Conservation (phyloP, 1,284 basidiomycete species). For the Ustilago xerochloae region DNA sequence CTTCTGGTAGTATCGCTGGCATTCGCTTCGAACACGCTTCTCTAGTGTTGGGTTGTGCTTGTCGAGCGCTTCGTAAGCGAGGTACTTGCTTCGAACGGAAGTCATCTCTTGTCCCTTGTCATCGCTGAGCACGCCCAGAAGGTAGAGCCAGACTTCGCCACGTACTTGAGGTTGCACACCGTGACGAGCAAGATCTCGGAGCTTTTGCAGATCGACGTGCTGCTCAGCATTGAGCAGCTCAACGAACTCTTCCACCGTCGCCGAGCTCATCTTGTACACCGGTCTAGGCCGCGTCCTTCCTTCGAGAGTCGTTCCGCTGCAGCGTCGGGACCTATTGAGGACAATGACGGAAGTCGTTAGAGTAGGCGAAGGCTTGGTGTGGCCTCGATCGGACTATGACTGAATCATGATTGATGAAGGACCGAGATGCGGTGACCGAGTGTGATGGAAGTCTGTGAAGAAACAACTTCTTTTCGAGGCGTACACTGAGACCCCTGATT, state of each 20-base stretch:
- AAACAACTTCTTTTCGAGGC: too few relatives aligned
- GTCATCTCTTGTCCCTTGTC: slow-evolving; percentile 68
- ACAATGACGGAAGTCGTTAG: too few relatives aligned
- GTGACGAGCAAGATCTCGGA: slow-evolving; percentile 63
- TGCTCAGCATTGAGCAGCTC: slow-evolving; percentile 65
- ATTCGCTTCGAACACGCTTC: slow-evolving; percentile 62
- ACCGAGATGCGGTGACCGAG: too few relatives aligned
- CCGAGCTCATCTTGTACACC: slow-evolving; percentile 41
- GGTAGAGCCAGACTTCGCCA: slow-evolving; percentile 67
- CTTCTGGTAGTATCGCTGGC: slow-evolving; percentile 62
- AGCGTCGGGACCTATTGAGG: too few relatives aligned
- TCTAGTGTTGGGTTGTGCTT: slow-evolving; percentile 61
- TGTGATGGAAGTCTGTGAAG: too few relatives aligned
- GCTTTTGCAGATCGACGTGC: slow-evolving; percentile 63
- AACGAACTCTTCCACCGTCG: slow-evolving; percentile 62
- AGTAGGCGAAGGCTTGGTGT: too few relatives aligned
- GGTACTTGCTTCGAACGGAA: slow-evolving; percentile 62
- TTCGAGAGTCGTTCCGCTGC: too few relatives aligned
- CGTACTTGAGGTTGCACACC: slow-evolving; percentile 63
- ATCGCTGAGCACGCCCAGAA: slow-evolving; percentile 65
- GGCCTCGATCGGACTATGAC: too few relatives aligned
- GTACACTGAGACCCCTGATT: too few relatives aligned
- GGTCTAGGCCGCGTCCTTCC: background rate
- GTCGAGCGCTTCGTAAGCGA: slow-evolving; percentile 63
- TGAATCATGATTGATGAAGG: too few relatives aligned